These are phyloP conservation scores for Tulasnella sp. DNA, from an alignment of 768 basidiomycete genomes.

Conservation along the genomic window DNA sequence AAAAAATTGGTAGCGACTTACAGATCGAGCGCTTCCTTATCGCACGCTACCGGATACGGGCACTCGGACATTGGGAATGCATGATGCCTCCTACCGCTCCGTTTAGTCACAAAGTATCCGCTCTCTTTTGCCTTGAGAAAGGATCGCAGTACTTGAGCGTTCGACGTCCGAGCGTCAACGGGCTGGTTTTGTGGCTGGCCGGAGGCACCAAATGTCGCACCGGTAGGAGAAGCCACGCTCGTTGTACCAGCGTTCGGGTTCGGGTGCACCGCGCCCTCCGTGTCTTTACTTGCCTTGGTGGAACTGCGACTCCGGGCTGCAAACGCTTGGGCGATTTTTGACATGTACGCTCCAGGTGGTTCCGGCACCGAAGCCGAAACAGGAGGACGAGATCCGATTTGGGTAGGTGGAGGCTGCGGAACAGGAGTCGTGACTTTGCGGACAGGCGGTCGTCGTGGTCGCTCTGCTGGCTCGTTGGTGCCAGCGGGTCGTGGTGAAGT, in stretches of 20 bases:
- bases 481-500: too few relatives aligned
- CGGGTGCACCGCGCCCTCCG: neutral
- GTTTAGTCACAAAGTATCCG: neutral
- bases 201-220: neutral
- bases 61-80: neutral
- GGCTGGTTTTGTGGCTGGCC: neutral
- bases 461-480: too few relatives aligned
- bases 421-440: too few relatives aligned
- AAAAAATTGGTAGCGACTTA: too few relatives aligned
- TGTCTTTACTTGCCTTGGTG: neutral
- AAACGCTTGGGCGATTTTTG: too few relatives aligned
- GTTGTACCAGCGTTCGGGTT: neutral
- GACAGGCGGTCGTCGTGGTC: too few relatives aligned
- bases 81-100: neutral
- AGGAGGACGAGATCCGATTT: too few relatives aligned
- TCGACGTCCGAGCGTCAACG: neutral
- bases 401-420: too few relatives aligned
- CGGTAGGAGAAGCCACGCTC: neutral
- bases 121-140: neutral
- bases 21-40: neutral
- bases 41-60: neutral
- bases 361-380: too few relatives aligned
- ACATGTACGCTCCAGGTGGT: too few relatives aligned
- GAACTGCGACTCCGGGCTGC: too few relatives aligned
- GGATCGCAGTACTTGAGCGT: neutral